Evolutionary conservation across 2,329 filamentous ascomycete genomes (phyloP), one percentile per base, ranked within the genome.

Genomic region (Davidsoniella eucalypti): DNA sequence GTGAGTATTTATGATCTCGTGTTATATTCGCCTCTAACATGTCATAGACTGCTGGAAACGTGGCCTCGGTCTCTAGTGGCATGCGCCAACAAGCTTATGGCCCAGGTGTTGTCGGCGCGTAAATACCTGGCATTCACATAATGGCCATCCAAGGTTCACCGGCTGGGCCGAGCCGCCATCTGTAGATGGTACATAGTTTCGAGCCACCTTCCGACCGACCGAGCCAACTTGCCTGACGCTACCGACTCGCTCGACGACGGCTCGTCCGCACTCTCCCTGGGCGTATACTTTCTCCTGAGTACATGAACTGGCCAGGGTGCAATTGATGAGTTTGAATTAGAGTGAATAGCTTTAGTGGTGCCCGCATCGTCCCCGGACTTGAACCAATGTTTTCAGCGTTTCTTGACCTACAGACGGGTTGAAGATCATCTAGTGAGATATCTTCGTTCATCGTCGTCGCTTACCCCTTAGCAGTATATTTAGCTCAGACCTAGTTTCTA

Each of bases 51-150:
- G 61, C 68, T 54, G 66, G 66, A 47, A 67, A 61, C 50, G 61
- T 66, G 47, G 65, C 69, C 29, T 63, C 65, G 33, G 69, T 67
- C 51, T 62, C 67, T 9, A 63, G 63, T 54, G 61, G 65, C 46
- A 65, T 69, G 57, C 70, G 69, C 47, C 69, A 72, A 54, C 67
- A 71, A 58, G 72, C 68, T 59, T 78, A 77, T 57, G 72, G 75
- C 25, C 69, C 74, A 50, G 74, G 74, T 50, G 75, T 76, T 69
- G 71, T 75, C 52, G 71, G 72, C 54, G 74, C 70, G 60, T 79
- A 69, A 51, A 40, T 43, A 44, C 45, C n/a, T 36, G 18, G 45
- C 41, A 33, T 49, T 29, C 10, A 29, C 26, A 29, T 29, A 7
- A 29, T 7, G 26, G 26, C 26, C 26, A 29, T 29, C 10, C 26